Conservation (phyloP, 352 stramenopile genomes). For the Pythium aquatile region DNA sequence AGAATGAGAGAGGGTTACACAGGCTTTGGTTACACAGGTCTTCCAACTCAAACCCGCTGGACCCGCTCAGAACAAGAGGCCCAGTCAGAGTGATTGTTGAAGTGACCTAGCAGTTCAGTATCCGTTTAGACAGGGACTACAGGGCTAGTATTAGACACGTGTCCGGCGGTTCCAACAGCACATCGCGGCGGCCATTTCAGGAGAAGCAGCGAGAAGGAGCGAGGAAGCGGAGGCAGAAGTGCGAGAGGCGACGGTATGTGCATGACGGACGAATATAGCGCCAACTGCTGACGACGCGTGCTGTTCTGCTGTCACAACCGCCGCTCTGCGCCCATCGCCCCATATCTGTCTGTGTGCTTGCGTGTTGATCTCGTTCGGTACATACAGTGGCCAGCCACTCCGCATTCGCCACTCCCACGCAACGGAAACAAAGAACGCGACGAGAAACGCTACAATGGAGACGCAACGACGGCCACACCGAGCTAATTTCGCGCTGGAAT, state of each 20-base stretch:
- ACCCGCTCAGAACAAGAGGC: not conserved
- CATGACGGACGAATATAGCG: not conserved
- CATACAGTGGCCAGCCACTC: not conserved
- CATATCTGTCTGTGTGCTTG: not conserved
- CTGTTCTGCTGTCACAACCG: not conserved
- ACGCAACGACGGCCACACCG: not conserved
- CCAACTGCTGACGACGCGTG: not conserved
- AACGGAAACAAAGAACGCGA: slow-evolving; percentile 3
- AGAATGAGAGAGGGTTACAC: not conserved
- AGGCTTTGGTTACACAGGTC: not conserved
- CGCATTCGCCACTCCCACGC: not conserved
- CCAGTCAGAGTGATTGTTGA: slow-evolving; percentile 22
- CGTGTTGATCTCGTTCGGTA: not conserved
- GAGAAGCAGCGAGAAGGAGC: not conserved
- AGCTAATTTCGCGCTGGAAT: slow-evolving; percentile 4
- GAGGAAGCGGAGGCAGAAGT: not conserved
- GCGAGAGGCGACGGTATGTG: not conserved
- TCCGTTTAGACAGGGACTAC: not conserved
- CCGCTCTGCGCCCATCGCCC: not conserved
- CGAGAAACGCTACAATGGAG: not conserved
- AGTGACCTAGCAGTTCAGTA: not conserved
- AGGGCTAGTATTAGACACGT: slow-evolving; percentile 11
- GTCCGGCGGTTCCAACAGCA: not conserved
- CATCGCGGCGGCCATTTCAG: not conserved
- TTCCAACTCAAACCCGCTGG: not conserved